These are phyloP conservation scores for Fusarium neocosmosporiellum DNA, from an alignment of 2,329 filamentous ascomycete genomes.

Conservation along the genomic window DNA sequence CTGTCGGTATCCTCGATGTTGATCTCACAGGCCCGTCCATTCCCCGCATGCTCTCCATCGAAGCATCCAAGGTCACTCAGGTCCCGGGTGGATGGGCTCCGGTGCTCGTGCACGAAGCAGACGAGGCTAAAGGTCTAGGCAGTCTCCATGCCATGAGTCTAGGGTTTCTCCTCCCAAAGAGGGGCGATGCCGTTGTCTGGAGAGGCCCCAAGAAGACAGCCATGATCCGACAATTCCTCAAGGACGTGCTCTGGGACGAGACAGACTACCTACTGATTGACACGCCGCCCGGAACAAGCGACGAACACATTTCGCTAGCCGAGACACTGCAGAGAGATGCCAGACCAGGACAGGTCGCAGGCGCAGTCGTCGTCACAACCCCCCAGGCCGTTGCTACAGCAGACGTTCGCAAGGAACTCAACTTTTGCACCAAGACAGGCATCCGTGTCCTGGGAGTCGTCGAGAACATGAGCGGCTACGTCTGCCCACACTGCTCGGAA, in stretches of 20 bases:
- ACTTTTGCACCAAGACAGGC: conserved; percentile 88
- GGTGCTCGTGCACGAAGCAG: conserved; percentile 79
- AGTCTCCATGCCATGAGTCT: conserved; percentile 88
- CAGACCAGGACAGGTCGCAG: conserved; percentile 76
- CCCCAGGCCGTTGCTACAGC: conserved; percentile 94
- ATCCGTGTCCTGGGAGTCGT: conserved; percentile 87
- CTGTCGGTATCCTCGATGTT: conserved; percentile 94
- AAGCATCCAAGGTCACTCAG: conserved; percentile 89
- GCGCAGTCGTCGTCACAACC: conserved; percentile 94
- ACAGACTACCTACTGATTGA: conserved; percentile 96
- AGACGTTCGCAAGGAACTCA: conserved; percentile 94
- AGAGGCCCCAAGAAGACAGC: conserved; percentile 98
- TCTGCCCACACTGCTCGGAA: conserved; percentile 83
- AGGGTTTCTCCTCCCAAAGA: conserved; percentile 84
- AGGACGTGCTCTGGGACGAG: conserved; percentile 87
- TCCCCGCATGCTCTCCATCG: conserved; percentile 91
- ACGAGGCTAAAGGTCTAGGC: conserved; percentile 64
- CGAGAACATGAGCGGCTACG: conserved; percentile 96
- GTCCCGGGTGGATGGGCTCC: conserved; percentile 93
- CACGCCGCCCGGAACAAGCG: conserved; percentile 94
- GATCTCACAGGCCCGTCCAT: conserved; percentile 97
- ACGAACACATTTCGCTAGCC: conserved; percentile 95
- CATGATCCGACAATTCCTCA: conserved; percentile 96
- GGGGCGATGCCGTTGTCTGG: conserved; percentile 96
- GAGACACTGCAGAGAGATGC: conserved; percentile 80